Evolutionary conservation across 441 rosid genomes (phyloP).

Genomic region (Arabidopsis hybrid): DNA sequence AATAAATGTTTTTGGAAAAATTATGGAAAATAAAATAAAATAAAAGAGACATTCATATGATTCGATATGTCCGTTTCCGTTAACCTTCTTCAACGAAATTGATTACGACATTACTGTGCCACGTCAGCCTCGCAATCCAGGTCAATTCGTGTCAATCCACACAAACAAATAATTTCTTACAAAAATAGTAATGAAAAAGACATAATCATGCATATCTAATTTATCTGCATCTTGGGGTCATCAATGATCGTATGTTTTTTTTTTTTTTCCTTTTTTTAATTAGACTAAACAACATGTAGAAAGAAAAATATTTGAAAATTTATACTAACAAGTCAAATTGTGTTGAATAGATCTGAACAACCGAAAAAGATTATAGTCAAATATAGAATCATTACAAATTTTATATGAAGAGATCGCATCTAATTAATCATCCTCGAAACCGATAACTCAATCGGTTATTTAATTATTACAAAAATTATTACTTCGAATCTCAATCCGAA

Average conservation of each 20-base stretch:
- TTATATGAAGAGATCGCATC: constrained; percentile 22
- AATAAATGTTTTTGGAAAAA: not conserved
- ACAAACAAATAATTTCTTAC: constrained; percentile 7
- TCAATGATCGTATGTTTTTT: not conserved
- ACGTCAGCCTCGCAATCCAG: constrained; percentile 27
- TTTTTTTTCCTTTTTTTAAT: too few relatives aligned
- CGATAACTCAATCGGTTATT: constrained; percentile 6
- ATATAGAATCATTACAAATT: constrained; percentile 6
- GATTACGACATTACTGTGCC: constrained; percentile 38
- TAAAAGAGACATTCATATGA: constrained; percentile 8
- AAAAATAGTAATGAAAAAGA: not conserved
- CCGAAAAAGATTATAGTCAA: not conserved
- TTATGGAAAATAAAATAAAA: not conserved
- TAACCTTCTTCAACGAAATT: constrained; percentile 18
- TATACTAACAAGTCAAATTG: constrained; percentile 26
- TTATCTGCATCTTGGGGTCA: not conserved
- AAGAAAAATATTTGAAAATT: constrained; percentile 2
- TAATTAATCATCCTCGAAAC: constrained; percentile 25
- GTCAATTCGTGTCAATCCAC: constrained; percentile 33
- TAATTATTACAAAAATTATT: not conserved
- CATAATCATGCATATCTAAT: not conserved
- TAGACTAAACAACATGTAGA: too few relatives aligned
- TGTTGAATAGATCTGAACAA: constrained; percentile 32
- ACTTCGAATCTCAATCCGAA: constrained; percentile 16
- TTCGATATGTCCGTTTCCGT: constrained; percentile 36